A percentile compares a stretch with the other conserved stretches of the same genome.
phyloP scores from a whole-genome alignment of 306 rosid species.

The Cajanus cajan region DNA sequence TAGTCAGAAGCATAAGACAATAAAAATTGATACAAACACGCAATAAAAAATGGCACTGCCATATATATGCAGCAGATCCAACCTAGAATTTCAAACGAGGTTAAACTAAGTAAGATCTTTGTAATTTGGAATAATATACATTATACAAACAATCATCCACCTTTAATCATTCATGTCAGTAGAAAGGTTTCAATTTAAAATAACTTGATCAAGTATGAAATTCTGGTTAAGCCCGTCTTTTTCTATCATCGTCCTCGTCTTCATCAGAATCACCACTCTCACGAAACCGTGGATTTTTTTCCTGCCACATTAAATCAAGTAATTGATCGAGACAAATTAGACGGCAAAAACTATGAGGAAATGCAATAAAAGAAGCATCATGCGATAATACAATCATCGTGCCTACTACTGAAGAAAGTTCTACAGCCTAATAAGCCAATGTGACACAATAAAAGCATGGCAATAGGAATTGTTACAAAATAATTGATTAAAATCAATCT shows the following conservation, averaged over 20 bases:
- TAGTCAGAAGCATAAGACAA: neutral
- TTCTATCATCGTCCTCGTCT: slow-evolving; percentile 84
- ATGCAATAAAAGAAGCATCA: neutral
- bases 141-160: slow-evolving; percentile 30
- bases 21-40: neutral
- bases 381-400: too few relatives aligned
- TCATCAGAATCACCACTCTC: slow-evolving; percentile 98
- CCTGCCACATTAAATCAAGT: slow-evolving; percentile 50
- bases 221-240: slow-evolving; percentile 45
- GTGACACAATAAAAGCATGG: neutral
- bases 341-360: neutral
- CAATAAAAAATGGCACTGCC: neutral
- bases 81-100: slow-evolving; percentile 16
- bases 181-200: neutral
- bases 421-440: neutral
- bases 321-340: neutral
- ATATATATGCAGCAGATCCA: neutral
- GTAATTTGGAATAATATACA: slow-evolving; percentile 16
- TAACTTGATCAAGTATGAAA: neutral
- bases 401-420: slow-evolving; percentile 14
- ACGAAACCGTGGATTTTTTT: slow-evolving; percentile 95
- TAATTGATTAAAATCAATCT: slow-evolving; percentile 6
- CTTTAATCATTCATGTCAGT: slow-evolving; percentile 15
- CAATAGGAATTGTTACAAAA: slow-evolving; percentile 16
- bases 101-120: neutral